Base-by-base conservation (phyloP, 305 asterid species). In the Fraxinus ornus region DNA sequence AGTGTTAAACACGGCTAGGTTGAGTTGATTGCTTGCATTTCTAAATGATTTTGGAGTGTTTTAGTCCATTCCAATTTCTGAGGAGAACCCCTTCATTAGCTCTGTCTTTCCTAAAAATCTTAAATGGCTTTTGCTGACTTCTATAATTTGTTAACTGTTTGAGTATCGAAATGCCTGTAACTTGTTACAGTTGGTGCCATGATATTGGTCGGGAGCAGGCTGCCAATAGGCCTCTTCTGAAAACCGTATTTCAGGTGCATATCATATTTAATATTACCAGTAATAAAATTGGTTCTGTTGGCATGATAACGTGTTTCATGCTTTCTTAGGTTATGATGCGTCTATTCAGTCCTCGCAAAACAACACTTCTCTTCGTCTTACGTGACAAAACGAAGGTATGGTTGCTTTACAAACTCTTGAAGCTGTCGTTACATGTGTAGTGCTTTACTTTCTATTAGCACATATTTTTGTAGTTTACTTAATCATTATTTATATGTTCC, bases 171-270 rank as follows among this genome's bases (percentile, higher is more conserved):
- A 24, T 77, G 41, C 35, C 73, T 82, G 22, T 47, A 73, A 21
- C 35, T 78, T 62, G 83, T 49, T 83, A 78, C 82, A 93, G 97
- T 87, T 93, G 96, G 97, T 91, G 97, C 81, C 94, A 90, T 79
- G 98, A 93, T 77, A 88, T 92, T 82, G 98, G 98, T 30, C 88
- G 95, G 22, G 97, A 92, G 88, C 94, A 93, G 12, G 95, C 97
- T 85, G 91, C 97, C 39, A 93, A 91, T 84, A 92, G 78, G 83
- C 97, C 98, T 39, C 97, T 93, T 80, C 89, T 92, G 22, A 93
- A 87, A 89, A 90, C 92, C 3, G 94, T 93, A 79, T 93, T 93
- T 87, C 93, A 93, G 97, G 97, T 93, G 78, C 79, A 19, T 76
- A 60, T 80, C 22, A 70, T 47, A 74, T 64, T 49, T 57, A 37